Evolutionary conservation across 129 eudicot genomes (phyloP).

Genomic region (Artemisia tridentata): DNA sequence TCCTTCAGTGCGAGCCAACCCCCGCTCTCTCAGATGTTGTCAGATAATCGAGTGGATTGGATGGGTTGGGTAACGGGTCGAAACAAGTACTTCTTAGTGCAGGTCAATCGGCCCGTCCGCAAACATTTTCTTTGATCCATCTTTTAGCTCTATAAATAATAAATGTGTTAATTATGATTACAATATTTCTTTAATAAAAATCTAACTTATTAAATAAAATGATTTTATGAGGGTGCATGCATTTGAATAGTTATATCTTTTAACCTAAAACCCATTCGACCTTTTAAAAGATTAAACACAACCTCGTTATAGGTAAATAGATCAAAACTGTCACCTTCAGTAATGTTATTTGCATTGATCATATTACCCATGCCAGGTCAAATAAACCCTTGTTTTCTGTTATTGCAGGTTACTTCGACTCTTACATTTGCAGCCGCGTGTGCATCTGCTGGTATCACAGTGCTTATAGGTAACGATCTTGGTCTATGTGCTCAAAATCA

Average conservation of each 20-base stretch:
- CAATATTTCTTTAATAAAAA: neutral
- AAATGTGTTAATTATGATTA: neutral
- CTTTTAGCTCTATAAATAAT: neutral
- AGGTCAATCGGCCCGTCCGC: neutral
- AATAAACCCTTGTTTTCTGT: neutral
- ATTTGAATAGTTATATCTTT: neutral
- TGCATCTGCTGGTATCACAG: constrained; percentile 93
- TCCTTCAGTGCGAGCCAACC: no score
- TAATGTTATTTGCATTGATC: neutral
- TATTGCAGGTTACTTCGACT: constrained; percentile 68
- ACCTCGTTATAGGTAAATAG: neutral
- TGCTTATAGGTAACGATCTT: constrained; percentile 80
- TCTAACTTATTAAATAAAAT: neutral
- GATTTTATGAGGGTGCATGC: neutral
- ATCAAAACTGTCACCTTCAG: neutral
- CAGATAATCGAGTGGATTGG: neutral
- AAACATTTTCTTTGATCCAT: neutral
- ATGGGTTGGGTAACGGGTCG: neutral
- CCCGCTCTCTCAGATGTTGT: neutral
- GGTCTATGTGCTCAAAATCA: constrained; percentile 67
- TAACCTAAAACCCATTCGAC: neutral
- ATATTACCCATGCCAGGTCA: neutral
- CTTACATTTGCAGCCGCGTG: constrained; percentile 86
- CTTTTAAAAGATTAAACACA: neutral
- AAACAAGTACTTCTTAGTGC: neutral